Evolutionary conservation across 768 basidiomycete genomes (phyloP), one percentile per base, ranked within the genome.

Genomic region (Dictyophora rubrovolvata): DNA sequence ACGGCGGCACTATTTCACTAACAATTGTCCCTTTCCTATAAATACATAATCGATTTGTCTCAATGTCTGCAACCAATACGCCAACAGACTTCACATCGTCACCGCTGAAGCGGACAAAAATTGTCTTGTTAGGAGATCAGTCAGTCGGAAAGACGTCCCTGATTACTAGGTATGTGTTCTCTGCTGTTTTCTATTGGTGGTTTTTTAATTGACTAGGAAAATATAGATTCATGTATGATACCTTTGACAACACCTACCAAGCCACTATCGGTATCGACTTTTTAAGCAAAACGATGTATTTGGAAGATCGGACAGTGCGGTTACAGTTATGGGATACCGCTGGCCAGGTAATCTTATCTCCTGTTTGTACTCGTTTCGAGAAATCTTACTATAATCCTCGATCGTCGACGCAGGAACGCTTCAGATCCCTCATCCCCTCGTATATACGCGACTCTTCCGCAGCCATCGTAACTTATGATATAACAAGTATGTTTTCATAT

Each of bases 391-490:
- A 57, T 33, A 14, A 2, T 28, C 7, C 28, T 28, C 33, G 57
- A 37, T 47, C 17, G 50, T 21, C 12, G 37, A 60, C 4, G 28
- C 66, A 96, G 92, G 96, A 99, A 77, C 86, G 96, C 20, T 99
- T 98, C 73, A 82, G 96, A 55, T 95, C 93, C 16, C 76, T 99
- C 61, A 99, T 99, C 74, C 96, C 96, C 20, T 94, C 92, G 20
- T 99, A 99, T 73, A 99, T 99, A 67, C 87, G 96, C 60, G 96
- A 99, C 71, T 98, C 95, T 17, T 94, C 92, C 36, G 96, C 98
- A 23, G 96, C 96, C 14, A 98, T 99, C 66, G 93, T 98, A 52
- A 96, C 98, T 10, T 99, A 92, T 71, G 96, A 99, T 71, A 97
- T 99, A 65, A 98, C 95, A 63, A 98, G 96, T 93, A 66, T 67